phyloP scores from a whole-genome alignment of 139 green algal species.

The Coelastrella sp. region DNA sequence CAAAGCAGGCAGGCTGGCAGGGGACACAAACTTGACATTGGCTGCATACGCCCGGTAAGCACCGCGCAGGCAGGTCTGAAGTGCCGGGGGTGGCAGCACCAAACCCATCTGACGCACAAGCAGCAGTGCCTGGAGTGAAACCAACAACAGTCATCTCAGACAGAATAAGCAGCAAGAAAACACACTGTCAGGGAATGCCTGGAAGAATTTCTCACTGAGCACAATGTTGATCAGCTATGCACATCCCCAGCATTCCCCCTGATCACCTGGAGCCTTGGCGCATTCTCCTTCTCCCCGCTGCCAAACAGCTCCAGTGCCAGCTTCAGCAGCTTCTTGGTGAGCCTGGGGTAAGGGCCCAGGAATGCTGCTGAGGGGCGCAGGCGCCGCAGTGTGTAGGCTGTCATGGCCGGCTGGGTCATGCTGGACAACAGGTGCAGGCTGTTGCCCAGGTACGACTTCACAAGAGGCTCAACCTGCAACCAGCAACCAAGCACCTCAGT shows the following conservation, averaged over 20 bases:
- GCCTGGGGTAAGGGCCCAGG: constrained; percentile 75
- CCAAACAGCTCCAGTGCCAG: constrained; percentile 81
- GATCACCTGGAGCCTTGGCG: constrained; percentile 73
- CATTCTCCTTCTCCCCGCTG: constrained; percentile 59
- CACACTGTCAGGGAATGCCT: background rate
- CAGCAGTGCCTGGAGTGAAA: constrained; percentile 56
- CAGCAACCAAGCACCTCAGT: background rate
- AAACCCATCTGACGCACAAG: constrained; percentile 87
- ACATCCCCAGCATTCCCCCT: background rate
- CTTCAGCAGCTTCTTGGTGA: constrained; percentile 84
- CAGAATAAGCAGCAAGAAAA: background rate
- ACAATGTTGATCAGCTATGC: too few species aligned
- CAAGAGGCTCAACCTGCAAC: constrained; percentile 75
- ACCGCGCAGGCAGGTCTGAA: constrained; percentile 75
- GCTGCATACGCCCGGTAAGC: constrained; percentile 81
- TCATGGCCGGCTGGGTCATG: constrained; percentile 78
- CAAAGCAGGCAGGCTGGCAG: constrained; percentile 78
- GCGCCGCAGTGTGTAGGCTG: constrained; percentile 83
- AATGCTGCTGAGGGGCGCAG: constrained; percentile 76
- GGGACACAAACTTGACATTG: constrained; percentile 92
- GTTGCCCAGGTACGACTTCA: constrained; percentile 95
- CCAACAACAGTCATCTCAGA: background rate
- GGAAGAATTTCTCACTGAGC: background rate
- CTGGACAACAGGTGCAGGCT: constrained; percentile 87
- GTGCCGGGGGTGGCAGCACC: constrained; percentile 65